Base-by-base conservation (phyloP, 148 eudicot species). In the Rhododendron ferrugineum region DNA sequence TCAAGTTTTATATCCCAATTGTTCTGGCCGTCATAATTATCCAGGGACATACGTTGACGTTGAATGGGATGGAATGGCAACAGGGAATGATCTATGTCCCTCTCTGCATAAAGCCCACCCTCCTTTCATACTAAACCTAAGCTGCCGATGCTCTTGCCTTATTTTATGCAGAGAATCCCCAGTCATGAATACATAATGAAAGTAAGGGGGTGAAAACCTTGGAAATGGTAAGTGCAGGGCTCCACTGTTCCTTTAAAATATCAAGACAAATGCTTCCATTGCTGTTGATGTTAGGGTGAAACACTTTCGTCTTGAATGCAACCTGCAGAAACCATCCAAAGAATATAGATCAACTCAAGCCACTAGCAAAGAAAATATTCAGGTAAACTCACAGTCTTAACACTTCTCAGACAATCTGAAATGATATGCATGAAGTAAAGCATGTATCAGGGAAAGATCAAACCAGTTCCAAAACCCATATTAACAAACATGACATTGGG, bases 261-360 rank as follows among this genome's bases (percentile, higher is more conserved):
- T 92, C 93, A 86, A 90, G 93, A 78, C 93, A 90, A 30, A 91
- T 91, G 78, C 93, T 90, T 46, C 93, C 93, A 46, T 88, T 91
- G 83, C 92, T 91, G 82, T 91, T 90, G 60, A 91, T 90, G 73
- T 91, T 91, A 5, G 93, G 93, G 83, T 91, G 93, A 60, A 87
- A 90, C 37, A 90, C 91, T 84, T 91, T 91, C 11, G 93, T 90
- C 87, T 88, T 89, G 87, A 90, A 92, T 26, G 91, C 89, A 80
- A 90, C 90, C 92, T 91, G 85, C 80, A 60, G 50, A 86, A n/a
- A 16, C 26, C 66, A 85, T 34, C 73, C 80, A 78, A 64, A 34
- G 18, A 22, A 60, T 20, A 82, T 40, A n/a, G 22, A 81, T 6
- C 84, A 58, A 60, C 50, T 22, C 81, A 34, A 20, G 72, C 70